A percentile compares a stretch with the other conserved stretches of the same genome.
These are phyloP conservation scores for Sanguinoderma infundibulare DNA, from an alignment of 1,284 basidiomycete genomes.

Conservation along the genomic window DNA sequence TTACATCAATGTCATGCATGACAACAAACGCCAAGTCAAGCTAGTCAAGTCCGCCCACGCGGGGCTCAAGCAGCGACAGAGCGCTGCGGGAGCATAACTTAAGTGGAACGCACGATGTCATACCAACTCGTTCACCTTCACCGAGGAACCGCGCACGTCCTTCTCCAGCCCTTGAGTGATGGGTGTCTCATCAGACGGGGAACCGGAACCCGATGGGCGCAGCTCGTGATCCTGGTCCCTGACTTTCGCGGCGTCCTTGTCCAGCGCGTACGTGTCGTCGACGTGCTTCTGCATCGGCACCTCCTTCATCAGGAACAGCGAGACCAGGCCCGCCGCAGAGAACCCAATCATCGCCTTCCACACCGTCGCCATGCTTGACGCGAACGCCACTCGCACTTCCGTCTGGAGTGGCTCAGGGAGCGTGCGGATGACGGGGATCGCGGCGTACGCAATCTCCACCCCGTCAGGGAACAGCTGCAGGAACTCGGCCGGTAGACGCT, in stretches of 20 bases:
- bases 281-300: background rate
- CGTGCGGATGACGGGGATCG: conserved; percentile 38
- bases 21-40: too few relatives aligned
- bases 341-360: conserved; percentile 36
- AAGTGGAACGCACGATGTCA: too few relatives aligned
- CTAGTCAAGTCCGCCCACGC: too few relatives aligned
- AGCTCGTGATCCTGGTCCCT: background rate
- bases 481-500: conserved; percentile 39
- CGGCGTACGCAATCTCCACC: conserved; percentile 40
- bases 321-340: conserved; percentile 22
- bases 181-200: background rate
- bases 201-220: too few relatives aligned
- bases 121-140: too few relatives aligned
- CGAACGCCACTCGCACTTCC: conserved; percentile 34
- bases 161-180: too few relatives aligned
- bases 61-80: too few relatives aligned
- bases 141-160: too few relatives aligned
- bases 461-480: conserved; percentile 36
- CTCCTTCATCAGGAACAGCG: conserved; percentile 5
- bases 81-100: too few relatives aligned
- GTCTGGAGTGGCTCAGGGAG: conserved; percentile 25
- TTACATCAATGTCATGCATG: too few relatives aligned
- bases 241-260: background rate
- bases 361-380: conserved; percentile 25
- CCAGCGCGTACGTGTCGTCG: background rate